These are phyloP conservation scores for Aegilops longissima DNA, from an alignment of 176 grass and related monocot genomes.

Conservation along the genomic window DNA sequence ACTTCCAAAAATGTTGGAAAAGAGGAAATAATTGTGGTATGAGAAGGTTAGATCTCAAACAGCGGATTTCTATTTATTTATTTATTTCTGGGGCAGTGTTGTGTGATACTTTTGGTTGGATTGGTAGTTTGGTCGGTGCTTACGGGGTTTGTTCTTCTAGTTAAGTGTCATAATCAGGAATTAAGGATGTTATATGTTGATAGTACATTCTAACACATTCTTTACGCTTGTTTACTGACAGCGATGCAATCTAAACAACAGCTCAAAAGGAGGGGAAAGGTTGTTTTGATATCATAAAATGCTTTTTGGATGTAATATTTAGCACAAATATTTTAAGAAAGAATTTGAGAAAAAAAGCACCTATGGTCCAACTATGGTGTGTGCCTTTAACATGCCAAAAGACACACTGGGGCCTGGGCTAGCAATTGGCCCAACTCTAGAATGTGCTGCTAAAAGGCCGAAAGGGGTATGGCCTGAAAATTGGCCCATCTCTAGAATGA, in stretches of 20 bases:
- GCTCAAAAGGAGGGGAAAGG: neutral
- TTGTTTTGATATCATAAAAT: neutral
- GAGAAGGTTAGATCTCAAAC: neutral
- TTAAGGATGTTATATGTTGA: neutral
- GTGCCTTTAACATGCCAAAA: too few relatives aligned
- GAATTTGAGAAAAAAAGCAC: too few relatives aligned
- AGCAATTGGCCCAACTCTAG: too few relatives aligned
- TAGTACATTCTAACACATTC: neutral
- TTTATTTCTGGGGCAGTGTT: neutral
- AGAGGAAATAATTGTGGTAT: neutral
- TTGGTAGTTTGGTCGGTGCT: neutral
- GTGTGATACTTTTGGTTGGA: neutral
- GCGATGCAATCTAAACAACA: neutral
- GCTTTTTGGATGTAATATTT: neutral
- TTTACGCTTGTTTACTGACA: neutral
- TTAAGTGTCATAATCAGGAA: slow-evolving; percentile 29
- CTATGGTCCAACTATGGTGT: too few relatives aligned
- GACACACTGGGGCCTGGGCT: too few relatives aligned
- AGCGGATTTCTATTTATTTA: neutral
- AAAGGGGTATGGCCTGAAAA: too few relatives aligned
- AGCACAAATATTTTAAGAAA: too few relatives aligned
- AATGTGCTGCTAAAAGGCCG: too few relatives aligned
- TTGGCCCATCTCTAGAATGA: too few relatives aligned
- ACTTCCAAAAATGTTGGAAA: neutral
- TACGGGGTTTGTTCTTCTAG: neutral